These are phyloP conservation scores for Falciphora oryzae DNA, from an alignment of 2,329 filamentous ascomycete genomes.

Conservation along the genomic window DNA sequence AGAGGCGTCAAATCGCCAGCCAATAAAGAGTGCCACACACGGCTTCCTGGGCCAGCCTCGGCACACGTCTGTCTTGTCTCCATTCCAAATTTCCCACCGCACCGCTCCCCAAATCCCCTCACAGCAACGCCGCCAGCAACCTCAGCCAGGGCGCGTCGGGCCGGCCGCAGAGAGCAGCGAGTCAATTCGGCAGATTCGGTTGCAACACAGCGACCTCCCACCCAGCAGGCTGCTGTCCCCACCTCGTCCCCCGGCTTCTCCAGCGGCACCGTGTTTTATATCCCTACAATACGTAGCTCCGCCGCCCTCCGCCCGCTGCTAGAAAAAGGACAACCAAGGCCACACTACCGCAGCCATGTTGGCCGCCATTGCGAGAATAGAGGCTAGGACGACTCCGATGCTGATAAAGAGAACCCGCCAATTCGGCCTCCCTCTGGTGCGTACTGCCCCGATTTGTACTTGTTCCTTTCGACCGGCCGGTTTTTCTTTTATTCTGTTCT, in stretches of 20 bases:
- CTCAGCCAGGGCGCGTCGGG: neutral
- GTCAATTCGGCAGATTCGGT: conserved; percentile 1
- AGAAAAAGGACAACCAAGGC: neutral
- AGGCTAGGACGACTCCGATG: conserved; percentile 29
- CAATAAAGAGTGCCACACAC: neutral
- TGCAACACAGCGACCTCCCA: neutral
- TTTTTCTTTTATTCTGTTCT: conserved; percentile 10
- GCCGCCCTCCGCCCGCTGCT: neutral
- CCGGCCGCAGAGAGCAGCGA: neutral
- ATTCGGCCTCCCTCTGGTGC: conserved; percentile 13
- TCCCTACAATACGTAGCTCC: conserved; percentile 8
- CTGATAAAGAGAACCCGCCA: conserved; percentile 22
- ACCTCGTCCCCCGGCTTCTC: neutral
- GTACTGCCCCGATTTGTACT: conserved; percentile 4
- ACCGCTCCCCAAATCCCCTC: neutral
- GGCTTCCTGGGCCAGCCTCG: neutral
- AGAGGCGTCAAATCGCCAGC: neutral
- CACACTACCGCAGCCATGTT: conserved; percentile 25
- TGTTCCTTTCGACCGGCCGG: conserved; percentile 5
- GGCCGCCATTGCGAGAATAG: conserved; percentile 28
- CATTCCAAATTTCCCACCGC: neutral
- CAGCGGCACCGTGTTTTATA: neutral
- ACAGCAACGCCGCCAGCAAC: neutral
- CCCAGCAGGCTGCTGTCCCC: neutral
- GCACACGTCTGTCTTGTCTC: neutral